Conservation (phyloP, 2,329 filamentous ascomycete species). For the Cordyceps cicadae region DNA sequence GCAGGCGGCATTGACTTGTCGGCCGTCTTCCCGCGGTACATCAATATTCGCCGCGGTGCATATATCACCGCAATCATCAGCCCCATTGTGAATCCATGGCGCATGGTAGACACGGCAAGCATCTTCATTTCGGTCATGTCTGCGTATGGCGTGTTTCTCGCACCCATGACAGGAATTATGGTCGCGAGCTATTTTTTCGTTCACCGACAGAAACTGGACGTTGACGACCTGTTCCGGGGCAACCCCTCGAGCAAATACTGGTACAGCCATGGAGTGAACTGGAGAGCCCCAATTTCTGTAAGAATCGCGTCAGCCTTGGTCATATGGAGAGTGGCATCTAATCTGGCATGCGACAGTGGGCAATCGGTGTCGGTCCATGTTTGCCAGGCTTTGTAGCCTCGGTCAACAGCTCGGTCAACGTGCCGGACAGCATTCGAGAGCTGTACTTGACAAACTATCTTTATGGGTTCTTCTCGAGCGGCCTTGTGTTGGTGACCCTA, state of each 20-base stretch:
- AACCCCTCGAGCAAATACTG: constrained; percentile 29
- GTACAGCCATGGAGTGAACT: constrained; percentile 32
- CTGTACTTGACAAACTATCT: constrained; percentile 32
- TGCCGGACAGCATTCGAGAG: constrained; percentile 29
- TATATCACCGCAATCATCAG: constrained; percentile 29
- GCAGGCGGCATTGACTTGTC: constrained; percentile 32
- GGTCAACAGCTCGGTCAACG: constrained; percentile 25
- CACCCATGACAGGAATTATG: constrained; percentile 33
- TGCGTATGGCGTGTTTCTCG: constrained; percentile 30
- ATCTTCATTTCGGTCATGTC: constrained; percentile 29
- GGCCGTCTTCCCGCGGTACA: constrained; percentile 27
- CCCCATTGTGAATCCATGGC: constrained; percentile 30
- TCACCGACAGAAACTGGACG: constrained; percentile 25
- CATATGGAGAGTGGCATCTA: neutral
- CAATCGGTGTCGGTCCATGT: constrained; percentile 29
- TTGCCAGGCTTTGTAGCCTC: constrained; percentile 35
- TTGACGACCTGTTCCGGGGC: constrained; percentile 28
- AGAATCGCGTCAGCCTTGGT: constrained; percentile 12
- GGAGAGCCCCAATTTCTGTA: constrained; percentile 31
- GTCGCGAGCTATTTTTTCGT: constrained; percentile 28
- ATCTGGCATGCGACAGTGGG: constrained; percentile 24
- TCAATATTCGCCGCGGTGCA: constrained; percentile 31
- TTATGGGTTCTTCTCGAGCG: constrained; percentile 30
- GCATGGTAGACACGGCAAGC: constrained; percentile 29
- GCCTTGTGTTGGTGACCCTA: constrained; percentile 22